Evolutionary conservation across 306 rosid species (phyloP).

Genomic region (Rosa persica): DNA sequence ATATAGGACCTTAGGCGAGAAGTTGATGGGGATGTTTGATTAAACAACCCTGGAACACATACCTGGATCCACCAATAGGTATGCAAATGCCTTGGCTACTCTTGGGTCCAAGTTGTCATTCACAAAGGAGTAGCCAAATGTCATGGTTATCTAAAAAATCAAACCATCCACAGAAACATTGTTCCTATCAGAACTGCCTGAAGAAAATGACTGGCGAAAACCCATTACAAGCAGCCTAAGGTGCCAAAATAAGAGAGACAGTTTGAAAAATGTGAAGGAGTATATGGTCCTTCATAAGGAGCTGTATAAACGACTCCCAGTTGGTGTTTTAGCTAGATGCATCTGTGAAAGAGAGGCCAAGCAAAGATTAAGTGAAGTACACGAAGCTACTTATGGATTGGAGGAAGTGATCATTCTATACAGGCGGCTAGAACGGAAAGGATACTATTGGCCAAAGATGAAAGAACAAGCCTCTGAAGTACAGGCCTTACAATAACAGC

Average conservation of each 20-base stretch:
- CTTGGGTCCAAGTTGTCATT: not conserved
- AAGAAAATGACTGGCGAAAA: not conserved
- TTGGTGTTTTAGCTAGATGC: not conserved
- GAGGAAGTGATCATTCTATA: not conserved
- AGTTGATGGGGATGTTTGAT: not conserved
- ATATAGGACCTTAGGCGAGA: not conserved
- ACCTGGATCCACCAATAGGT: not conserved
- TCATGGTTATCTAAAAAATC: not conserved
- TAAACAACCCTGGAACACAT: not conserved
- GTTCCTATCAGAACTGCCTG: not conserved
- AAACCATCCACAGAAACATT: not conserved
- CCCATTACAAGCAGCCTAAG: fast-evolving
- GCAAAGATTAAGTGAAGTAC: not conserved
- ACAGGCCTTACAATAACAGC: not conserved
- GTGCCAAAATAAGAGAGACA: fast-evolving
- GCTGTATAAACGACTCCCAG: not conserved
- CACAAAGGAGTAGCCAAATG: not conserved
- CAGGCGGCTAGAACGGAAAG: not conserved
- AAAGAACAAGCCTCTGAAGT: not conserved
- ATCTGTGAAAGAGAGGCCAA: not conserved
- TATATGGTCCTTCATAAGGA: not conserved
- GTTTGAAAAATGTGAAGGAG: not conserved
- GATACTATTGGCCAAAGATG: not conserved
- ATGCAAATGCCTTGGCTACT: not conserved
- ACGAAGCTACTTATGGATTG: not conserved